A percentile compares a stretch with the other conserved stretches of the same genome.
Evolutionary conservation across 371 early-diverging fungal species (phyloP).

Genomic region (Mucor sp.): DNA sequence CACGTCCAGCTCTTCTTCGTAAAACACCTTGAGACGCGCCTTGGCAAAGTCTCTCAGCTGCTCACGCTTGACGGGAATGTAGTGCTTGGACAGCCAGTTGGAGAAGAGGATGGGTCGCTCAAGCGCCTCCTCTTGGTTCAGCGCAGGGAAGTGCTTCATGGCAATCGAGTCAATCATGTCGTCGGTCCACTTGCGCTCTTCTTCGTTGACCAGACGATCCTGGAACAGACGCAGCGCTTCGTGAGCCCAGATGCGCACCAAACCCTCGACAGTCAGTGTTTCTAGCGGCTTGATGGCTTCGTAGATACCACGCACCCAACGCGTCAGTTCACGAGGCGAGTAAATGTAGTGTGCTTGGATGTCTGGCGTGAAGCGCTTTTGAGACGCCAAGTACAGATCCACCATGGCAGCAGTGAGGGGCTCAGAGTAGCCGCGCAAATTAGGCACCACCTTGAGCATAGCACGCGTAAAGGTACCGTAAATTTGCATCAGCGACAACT

Average conservation of each 20-base stretch:
- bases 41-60: conserved; percentile 91
- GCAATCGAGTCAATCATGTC: conserved; percentile 86
- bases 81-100: conserved; percentile 95
- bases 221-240: conserved; percentile 98
- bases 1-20: conserved; percentile 98
- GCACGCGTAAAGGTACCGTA: conserved; percentile 94
- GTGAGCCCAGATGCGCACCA: conserved; percentile 97
- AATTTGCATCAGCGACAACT: conserved; percentile 91
- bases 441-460: conserved; percentile 94
- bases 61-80: conserved; percentile 87
- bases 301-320: conserved; percentile 98
- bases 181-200: conserved; percentile 95
- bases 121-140: conserved; percentile 74
- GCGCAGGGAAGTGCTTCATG: conserved; percentile 84
- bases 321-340: conserved; percentile 98
- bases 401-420: conserved; percentile 97
- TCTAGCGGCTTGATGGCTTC: conserved; percentile 92
- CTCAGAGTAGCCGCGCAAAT: conserved; percentile 89
- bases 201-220: conserved; percentile 92
- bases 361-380: conserved; percentile 93
- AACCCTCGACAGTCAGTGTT: conserved; percentile 77
- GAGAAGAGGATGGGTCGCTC: conserved; percentile 95
- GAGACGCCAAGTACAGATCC: conserved; percentile 90
- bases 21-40: conserved; percentile 96
- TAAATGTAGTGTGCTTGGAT: conserved; percentile 99